Evolutionary conservation across 129 eudicot genomes (phyloP).

Genomic region (Glebionis coronaria): DNA sequence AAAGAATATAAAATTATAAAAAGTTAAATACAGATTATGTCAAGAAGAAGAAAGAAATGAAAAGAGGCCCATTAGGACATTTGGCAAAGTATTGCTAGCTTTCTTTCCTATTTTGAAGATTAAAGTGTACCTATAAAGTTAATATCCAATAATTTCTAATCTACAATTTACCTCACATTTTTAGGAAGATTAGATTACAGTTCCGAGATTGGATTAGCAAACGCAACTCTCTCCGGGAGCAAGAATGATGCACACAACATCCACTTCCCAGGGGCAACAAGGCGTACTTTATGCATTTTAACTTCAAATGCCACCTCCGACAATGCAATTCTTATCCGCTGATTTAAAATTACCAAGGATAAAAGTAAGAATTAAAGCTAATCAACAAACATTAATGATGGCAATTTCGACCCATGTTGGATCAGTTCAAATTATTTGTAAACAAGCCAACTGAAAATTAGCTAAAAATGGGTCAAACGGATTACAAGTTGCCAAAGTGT

Average conservation of each 20-base stretch:
- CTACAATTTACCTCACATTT: slow-evolving; percentile 18
- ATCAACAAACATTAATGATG: background rate
- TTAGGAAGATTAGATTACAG: slow-evolving; percentile 1
- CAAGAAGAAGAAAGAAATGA: no score
- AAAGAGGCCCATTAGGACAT: no score
- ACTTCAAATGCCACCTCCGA: slow-evolving; percentile 74
- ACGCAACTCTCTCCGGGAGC: slow-evolving; percentile 70
- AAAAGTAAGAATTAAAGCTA: background rate
- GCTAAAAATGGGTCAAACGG: background rate
- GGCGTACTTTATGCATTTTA: slow-evolving; percentile 79
- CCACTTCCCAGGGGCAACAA: slow-evolving; percentile 97
- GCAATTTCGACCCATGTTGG: background rate
- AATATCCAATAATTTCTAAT: background rate
- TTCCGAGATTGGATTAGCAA: slow-evolving; percentile 29
- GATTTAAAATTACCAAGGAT: slow-evolving; percentile 8
- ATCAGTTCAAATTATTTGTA: background rate
- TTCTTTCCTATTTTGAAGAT: background rate
- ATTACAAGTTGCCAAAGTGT: background rate
- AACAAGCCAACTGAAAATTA: background rate
- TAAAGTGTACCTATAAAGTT: background rate
- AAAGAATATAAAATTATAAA: no score
- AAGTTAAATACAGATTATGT: no score
- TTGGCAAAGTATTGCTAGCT: no score
- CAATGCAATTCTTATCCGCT: slow-evolving; percentile 83
- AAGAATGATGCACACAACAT: slow-evolving; percentile 95